phyloP scores from a whole-genome alignment of 2,329 filamentous ascomycete species.

The Trichoderma sp. region DNA sequence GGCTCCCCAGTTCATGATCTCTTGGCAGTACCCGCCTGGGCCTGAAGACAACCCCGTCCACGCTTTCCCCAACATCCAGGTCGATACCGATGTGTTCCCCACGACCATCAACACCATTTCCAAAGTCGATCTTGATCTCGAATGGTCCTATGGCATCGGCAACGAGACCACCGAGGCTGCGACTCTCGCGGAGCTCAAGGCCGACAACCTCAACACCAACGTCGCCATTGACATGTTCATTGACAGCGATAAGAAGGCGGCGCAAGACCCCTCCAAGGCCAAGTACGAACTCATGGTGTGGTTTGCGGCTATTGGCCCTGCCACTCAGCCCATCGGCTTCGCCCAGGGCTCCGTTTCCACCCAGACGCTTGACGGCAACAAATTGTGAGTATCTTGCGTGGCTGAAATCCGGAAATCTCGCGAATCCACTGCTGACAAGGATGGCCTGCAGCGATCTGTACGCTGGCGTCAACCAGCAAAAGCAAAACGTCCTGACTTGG shows the following conservation, averaged over 20 bases:
- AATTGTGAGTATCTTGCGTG: conserved; percentile 43
- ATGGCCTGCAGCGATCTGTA: conserved; percentile 45
- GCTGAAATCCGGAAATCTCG: not conserved
- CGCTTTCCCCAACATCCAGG: conserved; percentile 57
- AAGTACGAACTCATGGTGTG: conserved; percentile 60
- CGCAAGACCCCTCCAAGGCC: conserved; percentile 47
- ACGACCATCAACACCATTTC: conserved; percentile 44
- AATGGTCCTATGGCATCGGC: conserved; percentile 55
- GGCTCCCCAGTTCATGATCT: conserved; percentile 54
- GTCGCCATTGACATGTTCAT: conserved; percentile 63
- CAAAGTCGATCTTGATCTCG: conserved; percentile 48
- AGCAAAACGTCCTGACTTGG: conserved; percentile 56
- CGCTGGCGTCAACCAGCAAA: conserved; percentile 43
- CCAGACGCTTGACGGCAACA: conserved; percentile 45
- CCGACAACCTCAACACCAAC: conserved; percentile 53
- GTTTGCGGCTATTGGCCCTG: conserved; percentile 52
- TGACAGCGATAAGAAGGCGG: conserved; percentile 47
- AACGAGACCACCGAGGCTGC: conserved; percentile 44
- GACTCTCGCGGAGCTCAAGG: conserved; percentile 40
- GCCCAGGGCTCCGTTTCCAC: conserved; percentile 39
- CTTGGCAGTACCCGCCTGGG: conserved; percentile 54
- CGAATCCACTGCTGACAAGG: not conserved
- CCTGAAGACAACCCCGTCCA: conserved; percentile 51
- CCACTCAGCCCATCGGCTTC: conserved; percentile 53
- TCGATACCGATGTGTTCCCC: conserved; percentile 50